Conservation (phyloP, 2,329 filamentous ascomycete genomes). For the Diaporthe helianthi region DNA sequence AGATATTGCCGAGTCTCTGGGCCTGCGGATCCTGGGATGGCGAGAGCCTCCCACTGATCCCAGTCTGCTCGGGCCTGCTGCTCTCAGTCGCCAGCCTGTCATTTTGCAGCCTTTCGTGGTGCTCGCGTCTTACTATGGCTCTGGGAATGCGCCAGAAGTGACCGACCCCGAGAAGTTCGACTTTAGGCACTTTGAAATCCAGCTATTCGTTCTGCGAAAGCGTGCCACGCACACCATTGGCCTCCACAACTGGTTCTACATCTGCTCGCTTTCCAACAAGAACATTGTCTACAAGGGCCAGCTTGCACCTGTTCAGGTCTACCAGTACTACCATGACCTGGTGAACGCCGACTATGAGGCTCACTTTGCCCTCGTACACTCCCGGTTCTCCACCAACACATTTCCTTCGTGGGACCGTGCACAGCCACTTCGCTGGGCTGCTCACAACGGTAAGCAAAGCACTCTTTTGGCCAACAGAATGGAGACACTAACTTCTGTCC, state of each 20-base stretch:
- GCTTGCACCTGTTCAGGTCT: slow-evolving; percentile 91
- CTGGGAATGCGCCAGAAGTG: slow-evolving; percentile 77
- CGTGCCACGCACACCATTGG: slow-evolving; percentile 93
- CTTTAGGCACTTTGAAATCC: slow-evolving; percentile 85
- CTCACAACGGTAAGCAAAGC: slow-evolving; percentile 79
- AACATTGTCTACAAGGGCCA: slow-evolving; percentile 99
- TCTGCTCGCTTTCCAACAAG: slow-evolving; percentile 95
- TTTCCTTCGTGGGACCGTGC: slow-evolving; percentile 99
- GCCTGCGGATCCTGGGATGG: slow-evolving; percentile 92
- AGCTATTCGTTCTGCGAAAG: slow-evolving; percentile 94
- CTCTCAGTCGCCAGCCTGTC: slow-evolving; percentile 90
- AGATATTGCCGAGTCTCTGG: slow-evolving; percentile 87
- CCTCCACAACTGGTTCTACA: slow-evolving; percentile 97
- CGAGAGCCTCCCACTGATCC: slow-evolving; percentile 95
- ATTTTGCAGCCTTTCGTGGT: slow-evolving; percentile 97
- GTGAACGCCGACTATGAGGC: slow-evolving; percentile 97
- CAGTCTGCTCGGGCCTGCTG: slow-evolving; percentile 88
- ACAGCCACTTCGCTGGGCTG: slow-evolving; percentile 94
- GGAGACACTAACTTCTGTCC: slow-evolving; percentile 37
- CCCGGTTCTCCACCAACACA: slow-evolving; percentile 96
- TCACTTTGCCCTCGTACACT: slow-evolving; percentile 96
- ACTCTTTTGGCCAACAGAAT: not conserved
- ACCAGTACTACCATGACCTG: slow-evolving; percentile 97
- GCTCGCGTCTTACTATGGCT: slow-evolving; percentile 82
- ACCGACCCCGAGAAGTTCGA: slow-evolving; percentile 84